These are phyloP conservation scores for Mycena citricolor DNA, from an alignment of 1,284 basidiomycete species.

Conservation along the genomic window DNA sequence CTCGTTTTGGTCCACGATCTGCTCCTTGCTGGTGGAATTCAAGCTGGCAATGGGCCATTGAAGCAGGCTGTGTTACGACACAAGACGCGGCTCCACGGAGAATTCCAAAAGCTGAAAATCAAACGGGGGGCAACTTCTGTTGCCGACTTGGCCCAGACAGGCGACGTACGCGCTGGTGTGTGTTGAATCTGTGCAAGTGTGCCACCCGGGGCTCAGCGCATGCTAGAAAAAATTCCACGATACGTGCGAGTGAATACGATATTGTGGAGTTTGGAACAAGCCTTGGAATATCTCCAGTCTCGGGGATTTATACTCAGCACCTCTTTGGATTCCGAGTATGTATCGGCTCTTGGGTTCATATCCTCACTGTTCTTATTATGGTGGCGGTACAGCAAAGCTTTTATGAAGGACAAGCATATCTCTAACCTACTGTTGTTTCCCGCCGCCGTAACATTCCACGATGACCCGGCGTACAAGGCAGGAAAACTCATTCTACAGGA, in stretches of 20 bases:
- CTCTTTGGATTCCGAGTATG: conserved; percentile 52
- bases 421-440: conserved; percentile 80
- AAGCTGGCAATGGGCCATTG: conserved; percentile 84
- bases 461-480: conserved; percentile 62
- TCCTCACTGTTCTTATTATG: conserved; percentile 31
- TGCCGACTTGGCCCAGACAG: conserved; percentile 62
- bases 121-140: conserved; percentile 69
- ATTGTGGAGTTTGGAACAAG: conserved; percentile 62
- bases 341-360: conserved; percentile 20
- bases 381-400: conserved; percentile 41
- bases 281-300: conserved; percentile 51
- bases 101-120: conserved; percentile 84
- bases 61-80: conserved; percentile 83
- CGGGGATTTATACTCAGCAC: conserved; percentile 54
- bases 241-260: conserved; percentile 86
- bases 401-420: conserved; percentile 77
- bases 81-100: conserved; percentile 84
- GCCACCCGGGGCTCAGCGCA: conserved; percentile 9
- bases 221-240: conserved; percentile 69
- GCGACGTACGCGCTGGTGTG: conserved; percentile 63
- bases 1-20: conserved; percentile 88
- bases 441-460: conserved; percentile 59
- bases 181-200: conserved; percentile 1
- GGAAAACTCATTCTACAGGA: conserved; percentile 93
- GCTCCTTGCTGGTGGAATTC: conserved; percentile 77